Conservation (phyloP, 1,284 basidiomycete genomes). For the Xanthoconium separans region DNA sequence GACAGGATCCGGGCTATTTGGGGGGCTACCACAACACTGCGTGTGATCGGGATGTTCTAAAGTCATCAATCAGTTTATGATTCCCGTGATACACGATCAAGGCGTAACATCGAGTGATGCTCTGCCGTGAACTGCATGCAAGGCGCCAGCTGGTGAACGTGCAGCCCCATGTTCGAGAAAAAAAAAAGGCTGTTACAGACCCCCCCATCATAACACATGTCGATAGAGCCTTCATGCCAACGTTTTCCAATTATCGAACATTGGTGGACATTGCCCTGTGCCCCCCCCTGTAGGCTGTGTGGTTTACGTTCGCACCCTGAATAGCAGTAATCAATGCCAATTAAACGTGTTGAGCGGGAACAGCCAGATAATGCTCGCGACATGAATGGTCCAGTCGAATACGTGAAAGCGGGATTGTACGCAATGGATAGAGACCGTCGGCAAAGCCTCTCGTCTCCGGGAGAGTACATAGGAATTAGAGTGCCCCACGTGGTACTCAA, state of each 20-base stretch:
- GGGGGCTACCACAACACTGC: constrained; percentile 6
- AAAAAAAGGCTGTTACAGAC: constrained; percentile 9
- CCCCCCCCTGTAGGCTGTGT: constrained; percentile 25
- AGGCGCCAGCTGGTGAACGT: constrained; percentile 7
- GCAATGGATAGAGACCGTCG: constrained; percentile 20
- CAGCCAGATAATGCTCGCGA: constrained; percentile 20
- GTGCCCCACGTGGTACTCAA: constrained; percentile 19
- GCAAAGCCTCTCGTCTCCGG: constrained; percentile 26
- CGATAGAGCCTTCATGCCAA: constrained; percentile 11
- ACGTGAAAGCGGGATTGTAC: constrained; percentile 27
- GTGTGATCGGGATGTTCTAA: constrained; percentile 21
- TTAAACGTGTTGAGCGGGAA: constrained; percentile 22
- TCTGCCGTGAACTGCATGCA: constrained; percentile 25
- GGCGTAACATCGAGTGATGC: constrained; percentile 12
- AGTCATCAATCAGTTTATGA: constrained; percentile 17
- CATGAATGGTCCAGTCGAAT: constrained; percentile 24
- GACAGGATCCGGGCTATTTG: constrained; percentile 2
- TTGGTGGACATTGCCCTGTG: constrained; percentile 17
- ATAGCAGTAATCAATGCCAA: constrained; percentile 17
- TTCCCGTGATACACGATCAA: constrained; percentile 28
- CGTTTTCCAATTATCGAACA: constrained; percentile 20
- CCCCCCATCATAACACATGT: constrained; percentile 15
- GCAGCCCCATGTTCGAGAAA: constrained; percentile 12
- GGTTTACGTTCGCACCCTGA: constrained; percentile 30
- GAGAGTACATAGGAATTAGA: constrained; percentile 8